Base-by-base conservation (phyloP, 495 filamentous ascomycete species). In the Tuber melanosporum region DNA sequence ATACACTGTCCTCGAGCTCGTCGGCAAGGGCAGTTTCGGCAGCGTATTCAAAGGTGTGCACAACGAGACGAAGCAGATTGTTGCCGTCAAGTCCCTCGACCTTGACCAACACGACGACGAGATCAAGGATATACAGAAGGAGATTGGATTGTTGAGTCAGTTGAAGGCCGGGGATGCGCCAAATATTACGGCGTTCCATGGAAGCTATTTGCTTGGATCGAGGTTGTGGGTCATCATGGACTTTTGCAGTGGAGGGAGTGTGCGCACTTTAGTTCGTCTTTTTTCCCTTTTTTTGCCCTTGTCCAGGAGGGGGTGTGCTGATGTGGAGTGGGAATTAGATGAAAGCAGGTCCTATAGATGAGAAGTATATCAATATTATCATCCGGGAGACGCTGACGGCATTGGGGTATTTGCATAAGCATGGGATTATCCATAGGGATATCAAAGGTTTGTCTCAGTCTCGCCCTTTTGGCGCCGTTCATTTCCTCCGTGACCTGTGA, bases 161-260 rank as follows among this genome's bases (percentile, higher is more conserved):
- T 89, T 98, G 19, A 92, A 91, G 82, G 93, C 95, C 78, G 89
- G 89, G 71, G 92, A 91, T 39, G 95, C 94, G 1, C 90, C 91
- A 80, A 98, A 98, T 81, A 92, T 99, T 84, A 98, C 97, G 81
- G 90, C 91, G 74, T 89, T 97, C 36, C 91, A 95, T 81, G 94
- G 96, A 78, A 94, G 93, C 1, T 89, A 97, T 70, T 90, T 93
- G 1, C 91, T 97, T 43, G 92, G 95, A 70, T 90, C 92, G 73
- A 90, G 94, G 79, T 89, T 99, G 85, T 99, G 95, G 95, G 91
- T 99, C 84, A 91, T 98, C 75, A 96, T 92, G 75, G 95, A 98
- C 82, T 97, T 97, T 84, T 97, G 94, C 79, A 94, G 93, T 42
- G 95, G 95, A 75, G 95, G 95, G 44, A 97, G 94, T 85, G 91